phyloP scores from a whole-genome alignment of 768 basidiomycete genomes.

The Auricularia sp. region DNA sequence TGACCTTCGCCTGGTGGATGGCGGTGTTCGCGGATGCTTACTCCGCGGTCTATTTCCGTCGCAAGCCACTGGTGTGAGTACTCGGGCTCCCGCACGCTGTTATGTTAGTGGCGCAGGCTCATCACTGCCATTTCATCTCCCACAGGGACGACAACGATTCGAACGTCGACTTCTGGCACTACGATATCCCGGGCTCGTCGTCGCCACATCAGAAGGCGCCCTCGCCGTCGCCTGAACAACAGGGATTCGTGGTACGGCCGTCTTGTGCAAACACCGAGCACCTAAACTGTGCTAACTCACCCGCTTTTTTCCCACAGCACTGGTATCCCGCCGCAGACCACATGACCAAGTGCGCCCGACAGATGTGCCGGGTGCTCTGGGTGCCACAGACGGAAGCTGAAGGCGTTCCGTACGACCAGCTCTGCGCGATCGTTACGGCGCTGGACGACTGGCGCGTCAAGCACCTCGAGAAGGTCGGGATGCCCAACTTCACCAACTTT shows the following conservation, averaged over 20 bases:
- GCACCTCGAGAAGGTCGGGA: slow-evolving; percentile 69
- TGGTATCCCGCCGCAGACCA: slow-evolving; percentile 79
- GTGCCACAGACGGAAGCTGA: slow-evolving; percentile 63
- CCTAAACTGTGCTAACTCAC: not conserved
- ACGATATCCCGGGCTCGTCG: slow-evolving; percentile 38
- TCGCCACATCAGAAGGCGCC: slow-evolving; percentile 9
- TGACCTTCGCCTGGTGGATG: slow-evolving; percentile 95
- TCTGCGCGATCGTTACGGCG: slow-evolving; percentile 43
- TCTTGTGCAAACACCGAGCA: too few relatives aligned
- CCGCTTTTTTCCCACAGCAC: slow-evolving; percentile 35
- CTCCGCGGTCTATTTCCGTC: slow-evolving; percentile 71
- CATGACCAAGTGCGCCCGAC: slow-evolving; percentile 71
- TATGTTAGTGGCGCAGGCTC: slow-evolving; percentile 14
- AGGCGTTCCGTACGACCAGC: slow-evolving; percentile 62
- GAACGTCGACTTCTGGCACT: slow-evolving; percentile 80
- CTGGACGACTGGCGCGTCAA: slow-evolving; percentile 67
- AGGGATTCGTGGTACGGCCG: not conserved
- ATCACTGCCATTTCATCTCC: slow-evolving; percentile 6
- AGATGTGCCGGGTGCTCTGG: slow-evolving; percentile 76
- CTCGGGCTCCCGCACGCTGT: slow-evolving; percentile 1
- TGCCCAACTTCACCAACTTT: slow-evolving; percentile 48
- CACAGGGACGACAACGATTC: slow-evolving; percentile 73
- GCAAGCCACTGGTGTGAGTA: slow-evolving; percentile 65
- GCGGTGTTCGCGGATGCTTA: slow-evolving; percentile 78
- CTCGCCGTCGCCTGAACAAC: not conserved